Base-by-base conservation (phyloP, 192 early-diverging fungal species). In the Linnemannia elongata region DNA sequence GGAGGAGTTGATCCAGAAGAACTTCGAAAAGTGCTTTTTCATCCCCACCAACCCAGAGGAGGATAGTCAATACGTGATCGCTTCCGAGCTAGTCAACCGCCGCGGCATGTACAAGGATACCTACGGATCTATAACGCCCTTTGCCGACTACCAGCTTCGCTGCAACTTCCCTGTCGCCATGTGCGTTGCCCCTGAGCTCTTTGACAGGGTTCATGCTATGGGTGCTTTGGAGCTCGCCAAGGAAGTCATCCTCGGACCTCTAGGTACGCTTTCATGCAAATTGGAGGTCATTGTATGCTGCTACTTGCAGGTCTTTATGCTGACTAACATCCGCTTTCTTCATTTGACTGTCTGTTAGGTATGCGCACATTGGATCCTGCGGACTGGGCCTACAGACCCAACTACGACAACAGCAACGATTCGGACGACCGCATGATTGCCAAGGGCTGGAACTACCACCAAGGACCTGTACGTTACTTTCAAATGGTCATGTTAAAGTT, bases 391-490 rank as follows among this genome's bases (percentile, higher is more conserved):
- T 99, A 99, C 83, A 93, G 97, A 41, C 97, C 97, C n/a, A 75
- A 93, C 71, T 99, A 99, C 86, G 94, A 98, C 87, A 99, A 99
- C 85, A 90, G 90, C 63, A 95, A 99, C 85, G 97, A 99, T 78
- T 94, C 94, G 20, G 85, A 88, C 63, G 98, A 99, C 78, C 88
- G 94, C 13, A 89, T 93, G 17, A 92, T 98, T 2, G 98, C 99
- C 4, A 98, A 99, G 78, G 99, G 99, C 27, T 96, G 96, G 89
- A 99, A 99, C 83, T 99, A 99, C 85, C 98, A 99, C 77, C 96
- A 99, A 86, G 99, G 98, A 41, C 97, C 97, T 73, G 89, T 90
- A 90, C 63, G 86, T 80, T 15, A 33, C 41, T 71, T 17, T 70
- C 39, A n/a, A 69, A 69, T 68, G 33, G 4, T 1, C 33, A 0